Conservation (phyloP, 345 rosid species). For the Gossypium bickii region DNA sequence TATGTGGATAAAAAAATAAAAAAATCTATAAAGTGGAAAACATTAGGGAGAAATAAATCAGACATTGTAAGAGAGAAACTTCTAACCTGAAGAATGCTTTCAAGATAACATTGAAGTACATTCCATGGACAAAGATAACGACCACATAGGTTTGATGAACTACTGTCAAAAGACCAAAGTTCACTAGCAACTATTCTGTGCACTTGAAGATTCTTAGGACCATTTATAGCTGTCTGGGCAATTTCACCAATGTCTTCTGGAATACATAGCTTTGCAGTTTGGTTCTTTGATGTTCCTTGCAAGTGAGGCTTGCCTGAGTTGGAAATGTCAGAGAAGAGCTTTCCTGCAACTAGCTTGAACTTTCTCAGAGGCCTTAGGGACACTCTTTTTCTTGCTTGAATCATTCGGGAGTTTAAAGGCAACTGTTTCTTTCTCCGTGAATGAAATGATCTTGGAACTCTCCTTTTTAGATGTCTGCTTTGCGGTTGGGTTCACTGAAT, state of each 20-base stretch:
- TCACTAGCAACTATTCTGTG: constrained; percentile 43
- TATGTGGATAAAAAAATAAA: constrained; percentile 4
- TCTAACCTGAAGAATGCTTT: constrained; percentile 85
- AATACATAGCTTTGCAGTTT: no score
- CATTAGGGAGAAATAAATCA: constrained; percentile 15
- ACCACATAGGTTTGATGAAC: constrained; percentile 38
- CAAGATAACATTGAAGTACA: constrained; percentile 77
- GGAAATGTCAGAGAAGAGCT: no score
- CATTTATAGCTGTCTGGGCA: constrained; percentile 33
- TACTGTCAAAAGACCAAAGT: constrained; percentile 46
- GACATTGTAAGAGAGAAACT: constrained; percentile 20
- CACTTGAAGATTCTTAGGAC: constrained; percentile 42
- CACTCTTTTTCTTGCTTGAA: no score
- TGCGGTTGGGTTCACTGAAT: no score
- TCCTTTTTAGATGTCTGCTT: no score
- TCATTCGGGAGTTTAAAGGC: no score
- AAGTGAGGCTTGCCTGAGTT: no score
- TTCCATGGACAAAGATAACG: constrained; percentile 83
- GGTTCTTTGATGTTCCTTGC: no score
- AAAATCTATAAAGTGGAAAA: not conserved
- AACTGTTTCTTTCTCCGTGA: no score
- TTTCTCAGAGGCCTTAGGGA: no score
- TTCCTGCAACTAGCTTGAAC: no score
- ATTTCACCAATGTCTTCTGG: constrained; percentile 32
- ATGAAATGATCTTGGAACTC: no score